Evolutionary conservation across 1,284 basidiomycete species (phyloP).

Genomic region (Hemileccinum hortonii): DNA sequence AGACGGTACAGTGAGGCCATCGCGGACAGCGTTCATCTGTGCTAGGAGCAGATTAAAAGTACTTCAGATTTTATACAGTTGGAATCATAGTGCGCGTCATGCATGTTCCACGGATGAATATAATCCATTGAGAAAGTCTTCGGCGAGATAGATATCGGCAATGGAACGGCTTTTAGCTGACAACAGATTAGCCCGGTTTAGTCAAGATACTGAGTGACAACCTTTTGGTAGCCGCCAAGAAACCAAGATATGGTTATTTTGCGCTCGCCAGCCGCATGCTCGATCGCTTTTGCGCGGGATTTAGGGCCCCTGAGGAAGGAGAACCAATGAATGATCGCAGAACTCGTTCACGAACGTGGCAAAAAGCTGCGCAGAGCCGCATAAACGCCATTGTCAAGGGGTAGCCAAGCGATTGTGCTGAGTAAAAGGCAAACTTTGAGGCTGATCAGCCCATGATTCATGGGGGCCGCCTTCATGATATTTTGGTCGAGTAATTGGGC

Average conservation of each 20-base stretch:
- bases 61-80: slow-evolving; percentile 22
- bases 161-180: slow-evolving; percentile 19
- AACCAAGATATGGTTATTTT: slow-evolving; percentile 5
- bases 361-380: slow-evolving; percentile 13
- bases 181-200: neutral
- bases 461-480: neutral
- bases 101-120: neutral
- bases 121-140: neutral
- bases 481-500: neutral
- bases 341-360: neutral
- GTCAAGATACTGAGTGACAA: neutral
- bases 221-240: slow-evolving; percentile 5
- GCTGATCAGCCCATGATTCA: neutral
- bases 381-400: slow-evolving; percentile 24
- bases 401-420: neutral
- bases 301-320: neutral
- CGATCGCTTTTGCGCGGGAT: neutral
- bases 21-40: neutral
- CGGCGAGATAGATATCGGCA: slow-evolving; percentile 12
- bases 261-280: neutral
- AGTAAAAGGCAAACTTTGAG: neutral
- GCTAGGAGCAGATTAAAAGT: neutral
- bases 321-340: neutral
- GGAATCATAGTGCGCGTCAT: neutral
- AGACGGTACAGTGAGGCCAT: slow-evolving; percentile 20